Percentiles rank a stretch among this genome's conserved stretches.
Conservation (phyloP, 2,329 filamentous ascomycete genomes). For the Penicillium sp. region DNA sequence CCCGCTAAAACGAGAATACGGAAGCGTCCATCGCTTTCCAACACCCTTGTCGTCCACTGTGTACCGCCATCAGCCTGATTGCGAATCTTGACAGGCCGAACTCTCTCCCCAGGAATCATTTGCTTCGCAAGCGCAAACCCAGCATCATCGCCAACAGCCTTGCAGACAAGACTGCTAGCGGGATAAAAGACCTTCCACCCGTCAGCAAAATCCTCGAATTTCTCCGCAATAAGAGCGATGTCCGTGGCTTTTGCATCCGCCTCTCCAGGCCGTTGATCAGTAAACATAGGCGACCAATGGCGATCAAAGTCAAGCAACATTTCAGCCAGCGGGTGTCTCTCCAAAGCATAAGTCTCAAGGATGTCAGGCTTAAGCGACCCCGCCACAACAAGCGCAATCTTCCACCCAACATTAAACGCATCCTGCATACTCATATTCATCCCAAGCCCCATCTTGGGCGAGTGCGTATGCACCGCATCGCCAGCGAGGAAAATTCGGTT, state of each 20-base stretch:
- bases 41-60: slow-evolving; percentile 22
- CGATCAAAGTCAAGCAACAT: slow-evolving; percentile 66
- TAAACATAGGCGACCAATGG: slow-evolving; percentile 23
- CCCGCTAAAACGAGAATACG: slow-evolving; percentile 58
- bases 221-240: slow-evolving; percentile 17
- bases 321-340: slow-evolving; percentile 61
- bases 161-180: slow-evolving; percentile 7
- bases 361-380: slow-evolving; percentile 42
- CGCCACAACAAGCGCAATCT: slow-evolving; percentile 51
- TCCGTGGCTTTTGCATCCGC: slow-evolving; percentile 12
- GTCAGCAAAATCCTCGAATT: slow-evolving; percentile 20
- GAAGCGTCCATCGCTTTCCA: slow-evolving; percentile 38
- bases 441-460: slow-evolving; percentile 24
- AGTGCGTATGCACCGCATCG: slow-evolving; percentile 27
- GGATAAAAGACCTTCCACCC: slow-evolving; percentile 15
- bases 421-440: slow-evolving; percentile 51
- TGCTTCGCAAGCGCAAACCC: not conserved
- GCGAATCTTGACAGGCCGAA: slow-evolving; percentile 21
- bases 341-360: slow-evolving; percentile 53
- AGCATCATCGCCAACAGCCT: not conserved
- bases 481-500: slow-evolving; percentile 22
- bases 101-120: slow-evolving; percentile 18
- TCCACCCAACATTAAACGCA: slow-evolving; percentile 58
- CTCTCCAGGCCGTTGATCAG: not conserved
- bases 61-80: slow-evolving; percentile 18